phyloP scores from a whole-genome alignment of 768 basidiomycete species.

The Serendipita indica region DNA sequence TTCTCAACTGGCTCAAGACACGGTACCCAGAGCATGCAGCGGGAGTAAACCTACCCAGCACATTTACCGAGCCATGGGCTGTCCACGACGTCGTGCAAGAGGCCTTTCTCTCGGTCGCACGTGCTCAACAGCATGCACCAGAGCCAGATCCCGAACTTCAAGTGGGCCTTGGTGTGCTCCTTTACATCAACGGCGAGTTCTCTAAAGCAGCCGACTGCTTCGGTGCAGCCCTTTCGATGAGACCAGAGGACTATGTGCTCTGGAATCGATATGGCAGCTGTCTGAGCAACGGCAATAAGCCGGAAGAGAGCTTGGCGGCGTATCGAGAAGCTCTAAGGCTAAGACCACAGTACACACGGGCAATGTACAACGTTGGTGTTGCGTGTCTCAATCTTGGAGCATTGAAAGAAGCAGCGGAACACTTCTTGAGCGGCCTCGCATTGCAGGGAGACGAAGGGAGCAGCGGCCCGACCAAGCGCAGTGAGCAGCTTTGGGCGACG shows the following conservation, averaged over 20 bases:
- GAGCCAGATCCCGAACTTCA: conserved; percentile 79
- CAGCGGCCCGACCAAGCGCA: conserved; percentile 44
- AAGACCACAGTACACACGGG: conserved; percentile 90
- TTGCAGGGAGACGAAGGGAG: conserved; percentile 33
- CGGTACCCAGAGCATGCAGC: conserved; percentile 40
- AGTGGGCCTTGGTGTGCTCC: conserved; percentile 81
- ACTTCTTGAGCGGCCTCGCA: conserved; percentile 72
- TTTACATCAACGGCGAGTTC: conserved; percentile 78
- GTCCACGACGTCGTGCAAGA: conserved; percentile 68
- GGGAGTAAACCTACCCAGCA: conserved; percentile 34
- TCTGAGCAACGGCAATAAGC: conserved; percentile 83
- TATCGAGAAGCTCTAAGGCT: conserved; percentile 83
- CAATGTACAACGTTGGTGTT: conserved; percentile 95
- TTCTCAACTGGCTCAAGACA: conserved; percentile 71
- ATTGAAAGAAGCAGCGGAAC: conserved; percentile 89
- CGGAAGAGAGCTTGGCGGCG: conserved; percentile 82
- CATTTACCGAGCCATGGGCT: conserved; percentile 53
- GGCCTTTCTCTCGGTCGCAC: conserved; percentile 66
- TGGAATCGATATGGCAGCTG: conserved; percentile 96
- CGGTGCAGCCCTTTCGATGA: conserved; percentile 62
- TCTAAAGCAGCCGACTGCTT: conserved; percentile 91
- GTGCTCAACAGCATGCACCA: conserved; percentile 49
- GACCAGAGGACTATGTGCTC: conserved; percentile 83
- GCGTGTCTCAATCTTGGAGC: conserved; percentile 98
- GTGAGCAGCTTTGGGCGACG: conserved; percentile 81